Evolutionary conservation across 768 basidiomycete species (phyloP).

Genomic region (Suillus variegatus): DNA sequence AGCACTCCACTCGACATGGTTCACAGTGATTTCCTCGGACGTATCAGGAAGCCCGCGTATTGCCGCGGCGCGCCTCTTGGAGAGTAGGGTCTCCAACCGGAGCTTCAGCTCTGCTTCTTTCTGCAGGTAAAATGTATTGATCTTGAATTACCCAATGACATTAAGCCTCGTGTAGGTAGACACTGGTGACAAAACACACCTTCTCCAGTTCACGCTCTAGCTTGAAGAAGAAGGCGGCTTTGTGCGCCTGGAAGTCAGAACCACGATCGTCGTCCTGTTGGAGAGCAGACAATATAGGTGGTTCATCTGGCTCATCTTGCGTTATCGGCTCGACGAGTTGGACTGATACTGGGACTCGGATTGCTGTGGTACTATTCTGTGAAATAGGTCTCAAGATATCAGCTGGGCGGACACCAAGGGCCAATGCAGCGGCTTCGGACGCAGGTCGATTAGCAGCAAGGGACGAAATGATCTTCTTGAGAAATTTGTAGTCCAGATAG

Average conservation of each 20-base stretch:
- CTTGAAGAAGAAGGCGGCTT: slow-evolving; percentile 98
- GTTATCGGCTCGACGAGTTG: slow-evolving; percentile 22
- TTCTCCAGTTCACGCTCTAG: slow-evolving; percentile 97
- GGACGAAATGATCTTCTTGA: slow-evolving; percentile 98
- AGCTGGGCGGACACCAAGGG: slow-evolving; percentile 75
- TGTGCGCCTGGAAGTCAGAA: slow-evolving; percentile 89
- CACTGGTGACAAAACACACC: slow-evolving; percentile 43
- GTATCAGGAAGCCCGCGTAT: slow-evolving; percentile 71
- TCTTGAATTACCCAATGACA: slow-evolving; percentile 48
- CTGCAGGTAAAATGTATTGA: slow-evolving; percentile 96
- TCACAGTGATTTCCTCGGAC: slow-evolving; percentile 52
- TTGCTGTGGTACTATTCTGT: slow-evolving; percentile 33
- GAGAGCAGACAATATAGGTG: slow-evolving; percentile 61
- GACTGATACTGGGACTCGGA: slow-evolving; percentile 27
- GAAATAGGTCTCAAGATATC: slow-evolving; percentile 40
- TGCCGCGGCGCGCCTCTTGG: slow-evolving; percentile 87
- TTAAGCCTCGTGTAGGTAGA: slow-evolving; percentile 11
- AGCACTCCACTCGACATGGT: slow-evolving; percentile 90
- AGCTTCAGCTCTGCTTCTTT: slow-evolving; percentile 94
- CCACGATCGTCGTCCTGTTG: slow-evolving; percentile 73
- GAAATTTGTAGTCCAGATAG: slow-evolving; percentile 98
- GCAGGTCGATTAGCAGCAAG: slow-evolving; percentile 87
- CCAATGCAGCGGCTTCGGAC: slow-evolving; percentile 86
- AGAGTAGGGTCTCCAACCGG: slow-evolving; percentile 89
- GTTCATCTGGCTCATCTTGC: slow-evolving; percentile 45